Conservation (phyloP, 192 early-diverging fungal genomes). For the Umbelopsis sp. region DNA sequence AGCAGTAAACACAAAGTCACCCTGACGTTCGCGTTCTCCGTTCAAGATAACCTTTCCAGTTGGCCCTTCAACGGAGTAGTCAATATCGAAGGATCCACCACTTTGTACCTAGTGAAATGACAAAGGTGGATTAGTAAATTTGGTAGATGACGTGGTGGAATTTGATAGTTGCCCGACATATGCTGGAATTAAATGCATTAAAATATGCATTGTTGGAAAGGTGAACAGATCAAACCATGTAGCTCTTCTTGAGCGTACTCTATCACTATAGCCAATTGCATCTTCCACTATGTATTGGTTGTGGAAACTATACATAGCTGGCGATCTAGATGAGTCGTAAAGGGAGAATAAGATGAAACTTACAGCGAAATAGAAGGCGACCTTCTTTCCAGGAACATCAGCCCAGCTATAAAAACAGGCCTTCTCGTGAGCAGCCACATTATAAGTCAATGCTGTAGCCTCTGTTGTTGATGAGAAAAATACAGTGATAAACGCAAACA, state of each 20-base stretch:
- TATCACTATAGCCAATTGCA: neutral
- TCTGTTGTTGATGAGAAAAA: constrained; percentile 21
- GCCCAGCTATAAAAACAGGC: constrained; percentile 88
- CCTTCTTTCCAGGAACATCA: constrained; percentile 84
- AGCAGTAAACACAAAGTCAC: constrained; percentile 93
- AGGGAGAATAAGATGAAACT: constrained; percentile 35
- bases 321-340: neutral
- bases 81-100: constrained; percentile 97
- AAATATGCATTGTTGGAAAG: too few relatives aligned
- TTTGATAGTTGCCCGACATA: too few relatives aligned
- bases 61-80: constrained; percentile 86
- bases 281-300: neutral
- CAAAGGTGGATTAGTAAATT: neutral
- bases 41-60: constrained; percentile 64
- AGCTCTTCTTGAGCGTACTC: too few relatives aligned
- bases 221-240: too few relatives aligned
- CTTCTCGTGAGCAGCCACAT: constrained; percentile 85
- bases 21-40: constrained; percentile 90
- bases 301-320: neutral
- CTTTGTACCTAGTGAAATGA: constrained; percentile 76
- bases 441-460: constrained; percentile 75
- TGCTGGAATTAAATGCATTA: too few relatives aligned
- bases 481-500: constrained; percentile 1
- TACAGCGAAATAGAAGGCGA: constrained; percentile 98
- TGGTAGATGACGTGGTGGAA: neutral